Percentiles rank a stretch among this genome's conserved stretches.
Conservation (phyloP, 768 basidiomycete species). For the Gloeopeniophorella convolvens region DNA sequence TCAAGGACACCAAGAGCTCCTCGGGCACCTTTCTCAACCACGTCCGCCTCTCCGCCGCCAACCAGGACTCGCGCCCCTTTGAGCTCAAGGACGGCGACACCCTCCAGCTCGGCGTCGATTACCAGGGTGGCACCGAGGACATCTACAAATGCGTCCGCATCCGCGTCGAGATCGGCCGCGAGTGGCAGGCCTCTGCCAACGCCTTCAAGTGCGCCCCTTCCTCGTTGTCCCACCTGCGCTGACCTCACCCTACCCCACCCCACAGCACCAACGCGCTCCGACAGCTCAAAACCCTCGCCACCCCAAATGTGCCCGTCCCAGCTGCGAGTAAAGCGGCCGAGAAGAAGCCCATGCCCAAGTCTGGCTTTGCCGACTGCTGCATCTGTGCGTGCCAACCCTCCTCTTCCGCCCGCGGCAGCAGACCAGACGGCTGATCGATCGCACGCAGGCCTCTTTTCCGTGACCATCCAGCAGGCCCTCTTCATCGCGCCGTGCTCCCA, state of each 20-base stretch:
- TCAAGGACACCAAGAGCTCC: constrained; percentile 84
- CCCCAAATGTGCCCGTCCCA: constrained; percentile 25
- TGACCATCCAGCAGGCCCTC: constrained; percentile 90
- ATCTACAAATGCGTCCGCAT: constrained; percentile 98
- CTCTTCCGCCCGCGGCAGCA: constrained; percentile 3
- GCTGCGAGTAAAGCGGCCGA: constrained; percentile 17
- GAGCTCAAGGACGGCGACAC: constrained; percentile 90
- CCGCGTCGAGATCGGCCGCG: constrained; percentile 79
- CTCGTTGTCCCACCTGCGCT: constrained; percentile 12
- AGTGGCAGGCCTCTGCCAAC: constrained; percentile 86
- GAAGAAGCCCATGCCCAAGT: constrained; percentile 27
- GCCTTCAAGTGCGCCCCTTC: constrained; percentile 72
- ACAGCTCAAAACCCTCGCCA: constrained; percentile 68
- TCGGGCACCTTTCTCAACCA: constrained; percentile 97
- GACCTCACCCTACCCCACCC: neutral
- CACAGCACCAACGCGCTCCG: constrained; percentile 66
- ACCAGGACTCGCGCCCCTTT: constrained; percentile 69
- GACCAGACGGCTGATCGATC: neutral
- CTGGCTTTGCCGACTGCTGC: constrained; percentile 76
- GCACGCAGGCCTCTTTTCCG: constrained; percentile 60
- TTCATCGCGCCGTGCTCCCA: constrained; percentile 99
- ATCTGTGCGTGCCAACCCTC: constrained; percentile 58
- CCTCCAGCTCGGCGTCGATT: constrained; percentile 93
- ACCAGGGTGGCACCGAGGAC: constrained; percentile 95
- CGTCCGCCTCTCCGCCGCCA: constrained; percentile 78